These are phyloP conservation scores for Excoecaria agallocha DNA, from an alignment of 345 rosid species.

Conservation along the genomic window DNA sequence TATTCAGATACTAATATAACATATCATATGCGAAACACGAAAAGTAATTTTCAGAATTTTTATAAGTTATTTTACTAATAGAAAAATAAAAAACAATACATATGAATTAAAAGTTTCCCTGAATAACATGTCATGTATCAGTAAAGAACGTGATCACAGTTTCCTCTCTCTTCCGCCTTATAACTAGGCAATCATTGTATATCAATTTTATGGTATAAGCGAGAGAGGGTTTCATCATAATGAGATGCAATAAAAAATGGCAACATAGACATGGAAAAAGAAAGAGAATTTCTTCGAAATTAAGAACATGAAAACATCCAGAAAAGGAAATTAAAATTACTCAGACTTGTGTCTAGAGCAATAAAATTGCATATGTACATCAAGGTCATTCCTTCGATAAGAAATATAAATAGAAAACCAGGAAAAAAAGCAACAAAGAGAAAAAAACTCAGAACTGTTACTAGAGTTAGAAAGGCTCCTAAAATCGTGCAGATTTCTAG, in stretches of 20 bases:
- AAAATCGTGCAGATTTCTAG: slow-evolving; percentile 40
- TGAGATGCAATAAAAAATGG: not conserved
- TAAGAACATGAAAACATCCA: slow-evolving; percentile 24
- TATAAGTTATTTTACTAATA: too few species aligned
- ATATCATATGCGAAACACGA: too few species aligned
- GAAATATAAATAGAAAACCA: slow-evolving; percentile 1
- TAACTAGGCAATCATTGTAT: not conserved
- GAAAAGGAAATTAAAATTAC: slow-evolving; percentile 14
- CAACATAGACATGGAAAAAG: not conserved
- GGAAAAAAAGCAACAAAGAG: not conserved
- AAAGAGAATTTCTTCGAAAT: not conserved
- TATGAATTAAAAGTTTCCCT: too few species aligned
- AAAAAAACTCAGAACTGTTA: slow-evolving; percentile 33
- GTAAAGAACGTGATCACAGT: too few species aligned
- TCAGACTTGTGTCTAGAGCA: slow-evolving; percentile 39
- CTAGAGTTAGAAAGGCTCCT: slow-evolving; percentile 50
- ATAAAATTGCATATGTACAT: slow-evolving; percentile 42
- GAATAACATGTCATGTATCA: too few species aligned
- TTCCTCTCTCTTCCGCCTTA: too few species aligned
- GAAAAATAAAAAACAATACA: too few species aligned
- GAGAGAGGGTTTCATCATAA: too few species aligned
- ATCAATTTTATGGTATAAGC: not conserved
- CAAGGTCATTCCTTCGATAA: slow-evolving; percentile 21
- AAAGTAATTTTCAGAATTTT: too few species aligned
- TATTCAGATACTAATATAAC: too few species aligned